A percentile compares a stretch with the other conserved stretches of the same genome.
These are phyloP conservation scores for Pichia scutulata DNA, from an alignment of 805 yeast species.

Conservation along the genomic window DNA sequence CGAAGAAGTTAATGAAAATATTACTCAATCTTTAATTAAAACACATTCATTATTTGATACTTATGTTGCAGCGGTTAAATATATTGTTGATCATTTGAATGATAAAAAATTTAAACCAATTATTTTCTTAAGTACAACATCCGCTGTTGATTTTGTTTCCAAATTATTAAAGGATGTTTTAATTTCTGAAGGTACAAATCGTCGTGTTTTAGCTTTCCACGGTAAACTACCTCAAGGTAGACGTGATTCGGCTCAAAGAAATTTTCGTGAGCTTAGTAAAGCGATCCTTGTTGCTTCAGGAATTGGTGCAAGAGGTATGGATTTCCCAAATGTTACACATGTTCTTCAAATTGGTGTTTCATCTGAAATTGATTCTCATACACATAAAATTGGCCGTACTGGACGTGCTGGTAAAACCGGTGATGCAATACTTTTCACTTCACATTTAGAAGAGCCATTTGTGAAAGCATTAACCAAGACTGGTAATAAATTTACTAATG, in stretches of 20 bases:
- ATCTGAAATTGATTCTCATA: constrained; percentile 64
- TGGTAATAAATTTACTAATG: constrained; percentile 47
- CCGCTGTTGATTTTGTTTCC: constrained; percentile 53
- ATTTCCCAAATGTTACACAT: constrained; percentile 79
- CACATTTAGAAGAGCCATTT: constrained; percentile 51
- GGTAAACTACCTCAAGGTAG: constrained; percentile 66
- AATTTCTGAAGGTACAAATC: constrained; percentile 14
- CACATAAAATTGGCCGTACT: constrained; percentile 93
- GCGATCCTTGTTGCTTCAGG: constrained; percentile 78
- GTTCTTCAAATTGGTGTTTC: constrained; percentile 83
- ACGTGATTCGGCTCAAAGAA: constrained; percentile 35
- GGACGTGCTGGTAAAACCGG: constrained; percentile 88
- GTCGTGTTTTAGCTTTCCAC: constrained; percentile 37
- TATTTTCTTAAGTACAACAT: constrained; percentile 74
- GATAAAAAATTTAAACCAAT: constrained; percentile 60
- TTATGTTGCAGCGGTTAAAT: constrained; percentile 45
- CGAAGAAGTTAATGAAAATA: constrained; percentile 58
- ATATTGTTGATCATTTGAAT: constrained; percentile 32
- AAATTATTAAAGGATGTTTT: constrained; percentile 28
- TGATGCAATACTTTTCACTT: constrained; percentile 52
- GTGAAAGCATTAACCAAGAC: constrained; percentile 41
- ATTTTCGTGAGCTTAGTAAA: constrained; percentile 28
- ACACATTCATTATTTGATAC: constrained; percentile 51
- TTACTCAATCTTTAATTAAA: constrained; percentile 56
- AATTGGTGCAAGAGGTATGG: constrained; percentile 96